These are phyloP conservation scores for Moricandia moricandioides DNA, from an alignment of 345 rosid species.

Conservation along the genomic window DNA sequence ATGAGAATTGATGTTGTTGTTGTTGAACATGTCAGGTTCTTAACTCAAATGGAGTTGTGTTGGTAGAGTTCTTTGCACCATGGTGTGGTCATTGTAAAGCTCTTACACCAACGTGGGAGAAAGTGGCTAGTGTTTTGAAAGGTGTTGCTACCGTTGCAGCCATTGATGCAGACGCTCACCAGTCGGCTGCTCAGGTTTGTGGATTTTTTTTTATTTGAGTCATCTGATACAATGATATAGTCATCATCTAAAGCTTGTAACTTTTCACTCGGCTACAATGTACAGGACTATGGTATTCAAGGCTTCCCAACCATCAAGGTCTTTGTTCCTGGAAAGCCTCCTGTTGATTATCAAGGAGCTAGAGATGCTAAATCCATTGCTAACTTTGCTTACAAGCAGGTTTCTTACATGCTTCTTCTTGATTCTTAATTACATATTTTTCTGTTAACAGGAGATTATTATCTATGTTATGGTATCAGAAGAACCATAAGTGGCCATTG, in stretches of 20 bases:
- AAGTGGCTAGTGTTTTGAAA: conserved; percentile 73
- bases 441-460: background rate
- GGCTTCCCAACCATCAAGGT: conserved; percentile 97
- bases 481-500: conserved; percentile 3
- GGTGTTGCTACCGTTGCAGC: conserved; percentile 97
- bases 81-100: conserved; percentile 99
- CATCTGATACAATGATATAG: background rate
- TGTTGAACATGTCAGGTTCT: conserved; percentile 50
- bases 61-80: conserved; percentile 98
- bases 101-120: conserved; percentile 94
- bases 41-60: conserved; percentile 78
- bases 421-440: background rate
- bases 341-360: conserved; percentile 89
- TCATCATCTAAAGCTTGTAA: background rate
- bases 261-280: background rate
- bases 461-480: too few species aligned
- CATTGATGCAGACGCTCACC: conserved; percentile 92
- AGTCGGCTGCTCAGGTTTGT: conserved; percentile 89
- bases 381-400: conserved; percentile 77
- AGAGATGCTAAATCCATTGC: conserved; percentile 96
- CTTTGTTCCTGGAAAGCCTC: conserved; percentile 87
- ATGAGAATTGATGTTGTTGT: conserved; percentile 7
- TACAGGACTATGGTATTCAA: conserved; percentile 84
- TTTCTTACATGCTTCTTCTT: conserved; percentile 30
- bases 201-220: background rate